Conservation (phyloP, 768 basidiomycete genomes). For the Antrodiella citrinella region DNA sequence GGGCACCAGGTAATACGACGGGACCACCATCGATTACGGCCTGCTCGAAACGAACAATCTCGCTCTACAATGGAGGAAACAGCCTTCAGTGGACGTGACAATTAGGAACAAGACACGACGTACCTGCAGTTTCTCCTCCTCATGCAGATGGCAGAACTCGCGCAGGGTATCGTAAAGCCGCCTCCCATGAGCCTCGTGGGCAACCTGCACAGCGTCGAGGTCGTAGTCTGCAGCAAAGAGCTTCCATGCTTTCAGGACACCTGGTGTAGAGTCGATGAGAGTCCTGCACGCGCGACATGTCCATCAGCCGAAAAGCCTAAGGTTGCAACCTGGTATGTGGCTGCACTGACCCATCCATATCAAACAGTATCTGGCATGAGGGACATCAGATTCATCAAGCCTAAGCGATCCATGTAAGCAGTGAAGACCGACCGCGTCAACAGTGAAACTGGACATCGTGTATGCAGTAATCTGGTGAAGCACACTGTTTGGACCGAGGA, state of each 20-base stretch:
- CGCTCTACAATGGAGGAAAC: conserved; percentile 34
- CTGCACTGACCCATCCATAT: conserved; percentile 54
- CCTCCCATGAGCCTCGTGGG: conserved; percentile 66
- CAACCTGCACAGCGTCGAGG: conserved; percentile 37
- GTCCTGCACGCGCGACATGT: conserved; percentile 36
- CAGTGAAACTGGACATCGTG: conserved; percentile 30
- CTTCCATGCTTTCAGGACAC: conserved; percentile 72
- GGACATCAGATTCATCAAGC: background rate
- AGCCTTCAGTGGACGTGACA: background rate
- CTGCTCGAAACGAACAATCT: conserved; percentile 71
- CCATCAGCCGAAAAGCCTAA: too few relatives aligned
- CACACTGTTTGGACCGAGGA: too few relatives aligned
- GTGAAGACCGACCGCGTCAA: conserved; percentile 41
- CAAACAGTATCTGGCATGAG: conserved; percentile 47
- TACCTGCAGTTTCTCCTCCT: conserved; percentile 51
- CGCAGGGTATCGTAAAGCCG: conserved; percentile 68
- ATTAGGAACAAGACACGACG: conserved; percentile 11
- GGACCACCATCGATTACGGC: conserved; percentile 62
- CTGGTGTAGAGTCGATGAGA: conserved; percentile 77
- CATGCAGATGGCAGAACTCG: conserved; percentile 56
- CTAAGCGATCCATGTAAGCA: background rate
- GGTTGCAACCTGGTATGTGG: background rate
- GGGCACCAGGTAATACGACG: conserved; percentile 58
- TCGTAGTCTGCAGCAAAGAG: conserved; percentile 57
- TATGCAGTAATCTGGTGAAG: too few relatives aligned